Evolutionary conservation across 2,329 filamentous ascomycete species (phyloP), one percentile per base, ranked within the genome.

Genomic region (Cryphonectria radicalis): DNA sequence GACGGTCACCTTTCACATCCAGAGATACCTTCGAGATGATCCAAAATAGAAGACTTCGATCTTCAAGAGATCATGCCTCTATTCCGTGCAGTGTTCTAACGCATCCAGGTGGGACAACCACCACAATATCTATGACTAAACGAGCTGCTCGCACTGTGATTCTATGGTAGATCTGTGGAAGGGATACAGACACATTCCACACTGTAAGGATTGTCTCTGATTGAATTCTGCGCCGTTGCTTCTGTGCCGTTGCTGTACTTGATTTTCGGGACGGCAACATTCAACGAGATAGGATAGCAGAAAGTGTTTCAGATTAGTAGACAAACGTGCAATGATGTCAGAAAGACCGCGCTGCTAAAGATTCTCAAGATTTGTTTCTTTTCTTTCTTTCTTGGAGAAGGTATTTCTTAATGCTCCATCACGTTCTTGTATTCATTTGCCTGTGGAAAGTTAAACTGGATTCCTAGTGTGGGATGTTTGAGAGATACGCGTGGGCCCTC

Each of bases 11-110:
- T 40, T 53, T 65, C 46, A 69, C 63, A 50, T 62, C 65, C 43
- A 42, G 55, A 68, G 64, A 67, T 71, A 67, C 64, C 70, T 63
- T 63, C 40, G 25, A 64, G 55, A 67, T 68, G 67, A 66, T 66
- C 57, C 46, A 19, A 66, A 68, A 73, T 68, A 40, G 28, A 65
- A 69, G 70, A 72, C 55, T 53, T 59, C 50, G 50, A 71, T 71
- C 67, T 71, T 66, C 42, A 37, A 35, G 10, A 66, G 40, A 35
- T 53, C 22, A 53, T 46, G 32, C 25, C 32, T 42, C 28, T n/a
- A 6, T 28, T 22, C 53, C 42, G 37, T 28, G 17, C 25, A 32
- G 4, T 50, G 40, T 50, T 17, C 25, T 17, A 19, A 35, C 19
- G 25, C 25, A 14, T n/a, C 5, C 28, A 50, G n/a, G 13, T 32